Evolutionary conservation across 2,329 filamentous ascomycete genomes (phyloP).

Genomic region (Scedosporium apiospermum): DNA sequence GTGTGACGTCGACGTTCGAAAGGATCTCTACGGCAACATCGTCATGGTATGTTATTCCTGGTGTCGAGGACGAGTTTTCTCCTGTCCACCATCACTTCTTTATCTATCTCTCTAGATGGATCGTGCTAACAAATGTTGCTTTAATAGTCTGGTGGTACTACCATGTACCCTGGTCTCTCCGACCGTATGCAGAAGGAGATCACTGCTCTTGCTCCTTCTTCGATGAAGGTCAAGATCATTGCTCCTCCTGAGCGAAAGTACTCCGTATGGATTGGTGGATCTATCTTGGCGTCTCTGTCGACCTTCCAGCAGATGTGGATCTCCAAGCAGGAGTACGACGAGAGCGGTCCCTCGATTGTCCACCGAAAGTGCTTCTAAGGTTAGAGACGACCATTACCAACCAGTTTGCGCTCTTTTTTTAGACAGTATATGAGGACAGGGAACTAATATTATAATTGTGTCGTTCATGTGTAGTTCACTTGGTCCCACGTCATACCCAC

Average conservation of each 20-base stretch:
- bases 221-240: conserved; percentile 99
- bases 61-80: neutral
- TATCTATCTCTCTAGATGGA: neutral
- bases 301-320: conserved; percentile 99
- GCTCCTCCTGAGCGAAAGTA: conserved; percentile 99
- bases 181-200: conserved; percentile 99
- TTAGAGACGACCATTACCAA: conserved; percentile 24
- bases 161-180: conserved; percentile 99
- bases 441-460: conserved; percentile 1
- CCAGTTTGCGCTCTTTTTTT: neutral
- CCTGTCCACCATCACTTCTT: conserved; percentile 1
- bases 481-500: conserved; percentile 4
- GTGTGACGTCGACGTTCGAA: conserved; percentile 99
- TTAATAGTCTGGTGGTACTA: conserved; percentile 92
- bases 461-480: neutral
- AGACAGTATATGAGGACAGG: neutral
- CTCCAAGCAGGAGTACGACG: conserved; percentile 99
- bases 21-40: conserved; percentile 99
- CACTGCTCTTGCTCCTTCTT: conserved; percentile 95
- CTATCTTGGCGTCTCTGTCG: conserved; percentile 96
- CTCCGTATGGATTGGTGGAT: conserved; percentile 99
- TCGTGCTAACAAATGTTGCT: neutral
- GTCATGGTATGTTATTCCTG: conserved; percentile 74
- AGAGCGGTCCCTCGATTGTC: conserved; percentile 97
- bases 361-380: conserved; percentile 99